phyloP scores from a whole-genome alignment of 1,139 yeast genomes.

The Lodderomyces pseudojiufengensis region DNA sequence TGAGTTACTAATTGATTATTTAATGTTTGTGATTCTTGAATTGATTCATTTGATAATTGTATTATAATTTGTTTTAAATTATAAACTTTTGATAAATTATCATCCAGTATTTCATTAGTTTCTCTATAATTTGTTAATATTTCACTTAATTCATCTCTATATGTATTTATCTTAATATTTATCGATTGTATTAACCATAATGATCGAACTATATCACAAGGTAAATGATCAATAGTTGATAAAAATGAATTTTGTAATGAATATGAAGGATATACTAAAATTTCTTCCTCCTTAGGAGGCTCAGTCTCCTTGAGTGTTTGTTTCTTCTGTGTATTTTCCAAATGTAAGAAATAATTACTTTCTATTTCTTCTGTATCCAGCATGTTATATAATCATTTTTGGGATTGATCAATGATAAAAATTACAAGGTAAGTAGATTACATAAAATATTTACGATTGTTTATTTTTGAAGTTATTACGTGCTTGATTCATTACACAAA shows the following conservation, averaged over 20 bases:
- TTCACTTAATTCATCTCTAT: constrained; percentile 18
- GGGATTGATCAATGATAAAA: too few species aligned
- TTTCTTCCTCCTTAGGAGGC: constrained; percentile 6
- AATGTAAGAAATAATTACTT: too few species aligned
- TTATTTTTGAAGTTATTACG: too few species aligned
- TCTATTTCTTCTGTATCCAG: too few species aligned
- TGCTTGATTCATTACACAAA: too few species aligned
- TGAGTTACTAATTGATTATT: constrained; percentile 35
- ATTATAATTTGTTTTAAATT: constrained; percentile 10
- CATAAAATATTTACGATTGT: too few species aligned
- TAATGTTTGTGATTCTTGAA: constrained; percentile 33
- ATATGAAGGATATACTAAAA: constrained; percentile 7
- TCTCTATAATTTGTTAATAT: constrained; percentile 12
- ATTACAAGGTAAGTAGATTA: too few species aligned
- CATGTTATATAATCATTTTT: too few species aligned
- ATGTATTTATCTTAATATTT: constrained; percentile 28
- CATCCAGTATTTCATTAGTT: constrained; percentile 1
- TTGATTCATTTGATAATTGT: constrained; percentile 23
- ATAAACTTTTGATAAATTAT: constrained; percentile 6
- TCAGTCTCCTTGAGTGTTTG: too few species aligned
- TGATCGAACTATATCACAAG: constrained; percentile 44
- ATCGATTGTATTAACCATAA: constrained; percentile 44
- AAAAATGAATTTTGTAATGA: constrained; percentile 34
- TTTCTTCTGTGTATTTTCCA: too few species aligned
- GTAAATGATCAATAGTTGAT: constrained; percentile 45